phyloP scores from a whole-genome alignment of 129 eudicot genomes.

The Chrysanthemum makinoi region DNA sequence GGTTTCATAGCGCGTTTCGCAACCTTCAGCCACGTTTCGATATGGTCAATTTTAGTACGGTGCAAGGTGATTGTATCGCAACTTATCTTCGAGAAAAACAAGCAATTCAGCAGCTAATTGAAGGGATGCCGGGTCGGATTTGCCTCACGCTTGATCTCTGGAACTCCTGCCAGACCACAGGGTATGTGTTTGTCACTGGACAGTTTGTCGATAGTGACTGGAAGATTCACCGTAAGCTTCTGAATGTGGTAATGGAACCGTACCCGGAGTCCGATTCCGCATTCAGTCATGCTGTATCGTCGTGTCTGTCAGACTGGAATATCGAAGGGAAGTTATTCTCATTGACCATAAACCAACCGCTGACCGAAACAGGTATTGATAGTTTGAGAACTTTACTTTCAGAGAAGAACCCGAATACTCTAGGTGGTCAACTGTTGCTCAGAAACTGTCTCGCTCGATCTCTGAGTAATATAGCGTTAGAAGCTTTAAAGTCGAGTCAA shows the following conservation, averaged over 20 bases:
- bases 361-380: constrained; percentile 14
- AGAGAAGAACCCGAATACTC: constrained; percentile 36
- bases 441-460: constrained; percentile 69
- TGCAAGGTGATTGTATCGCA: constrained; percentile 87
- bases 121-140: constrained; percentile 65
- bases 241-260: constrained; percentile 53
- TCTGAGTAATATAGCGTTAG: constrained; percentile 59
- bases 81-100: constrained; percentile 72
- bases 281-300: constrained; percentile 22
- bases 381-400: constrained; percentile 26
- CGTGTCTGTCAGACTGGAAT: constrained; percentile 30
- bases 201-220: constrained; percentile 80
- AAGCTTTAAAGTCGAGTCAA: constrained; percentile 37
- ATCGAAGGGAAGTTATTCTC: constrained; percentile 28
- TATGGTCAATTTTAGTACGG: constrained; percentile 72
- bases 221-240: constrained; percentile 66
- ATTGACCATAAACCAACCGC: constrained; percentile 16
- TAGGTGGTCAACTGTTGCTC: constrained; percentile 64
- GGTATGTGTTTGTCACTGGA: constrained; percentile 71
- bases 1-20: constrained; percentile 65
- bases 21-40: constrained; percentile 83
- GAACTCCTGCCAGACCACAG: constrained; percentile 63
- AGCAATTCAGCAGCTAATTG: constrained; percentile 54
- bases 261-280: constrained; percentile 33
- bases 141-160: constrained; percentile 74